Conservation (phyloP, 2,329 filamentous ascomycete species). For the Chrysoporthe cubensis region DNA sequence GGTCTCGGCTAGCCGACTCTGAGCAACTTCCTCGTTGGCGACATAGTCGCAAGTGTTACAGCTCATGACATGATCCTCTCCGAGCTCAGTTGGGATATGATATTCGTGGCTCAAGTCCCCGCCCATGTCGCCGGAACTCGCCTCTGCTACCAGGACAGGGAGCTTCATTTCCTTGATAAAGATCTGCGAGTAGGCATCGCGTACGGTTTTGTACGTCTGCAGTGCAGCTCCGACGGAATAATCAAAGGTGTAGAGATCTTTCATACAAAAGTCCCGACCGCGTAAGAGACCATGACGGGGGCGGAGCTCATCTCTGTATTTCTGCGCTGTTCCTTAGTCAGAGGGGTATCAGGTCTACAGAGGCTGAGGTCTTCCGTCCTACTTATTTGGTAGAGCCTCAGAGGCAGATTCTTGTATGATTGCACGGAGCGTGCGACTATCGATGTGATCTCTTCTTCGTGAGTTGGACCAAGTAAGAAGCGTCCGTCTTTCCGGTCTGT, state of each 20-base stretch:
- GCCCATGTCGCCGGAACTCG: conserved; percentile 95
- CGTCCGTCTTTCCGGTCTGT: conserved; percentile 75
- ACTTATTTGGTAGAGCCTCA: conserved; percentile 91
- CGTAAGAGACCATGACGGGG: conserved; percentile 87
- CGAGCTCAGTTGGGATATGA: conserved; percentile 77
- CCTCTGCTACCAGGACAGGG: conserved; percentile 82
- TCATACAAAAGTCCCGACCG: conserved; percentile 94
- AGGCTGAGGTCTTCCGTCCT: conserved; percentile 36
- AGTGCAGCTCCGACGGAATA: conserved; percentile 67
- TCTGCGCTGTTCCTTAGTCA: conserved; percentile 63
- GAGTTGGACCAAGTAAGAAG: conserved; percentile 85
- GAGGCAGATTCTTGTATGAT: conserved; percentile 84
- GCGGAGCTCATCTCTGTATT: conserved; percentile 91
- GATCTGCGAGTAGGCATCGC: conserved; percentile 72
- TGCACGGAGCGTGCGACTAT: conserved; percentile 74
- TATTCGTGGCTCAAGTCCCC: conserved; percentile 94
- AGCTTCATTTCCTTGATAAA: conserved; percentile 78
- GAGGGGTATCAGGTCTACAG: background rate
- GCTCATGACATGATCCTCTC: conserved; percentile 82
- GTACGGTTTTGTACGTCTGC: conserved; percentile 78
- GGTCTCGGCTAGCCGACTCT: conserved; percentile 33
- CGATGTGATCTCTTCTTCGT: conserved; percentile 93
- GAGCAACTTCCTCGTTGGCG: conserved; percentile 86
- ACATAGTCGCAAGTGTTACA: conserved; percentile 76
- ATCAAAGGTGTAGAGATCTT: conserved; percentile 97